Evolutionary conservation across 106 monocot genomes (phyloP), one percentile per base, ranked within the genome.

Genomic region (Platanthera zijinensis): DNA sequence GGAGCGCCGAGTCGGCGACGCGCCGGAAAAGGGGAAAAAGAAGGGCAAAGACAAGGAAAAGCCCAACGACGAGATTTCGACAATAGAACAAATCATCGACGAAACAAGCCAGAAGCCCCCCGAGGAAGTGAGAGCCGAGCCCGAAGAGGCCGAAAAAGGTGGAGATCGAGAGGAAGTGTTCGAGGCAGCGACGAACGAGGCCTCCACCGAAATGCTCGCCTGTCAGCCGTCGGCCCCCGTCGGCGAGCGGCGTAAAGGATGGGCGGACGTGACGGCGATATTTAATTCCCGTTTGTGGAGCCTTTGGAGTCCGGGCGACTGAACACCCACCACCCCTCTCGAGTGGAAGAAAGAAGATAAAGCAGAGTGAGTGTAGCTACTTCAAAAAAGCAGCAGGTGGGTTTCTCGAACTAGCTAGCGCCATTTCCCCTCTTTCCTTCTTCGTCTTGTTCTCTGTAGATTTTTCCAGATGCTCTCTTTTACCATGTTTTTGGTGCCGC

Each of bases 191-290:
- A 39, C n/a, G 53, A 8, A 0, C 0, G 74, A 12, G 73, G 80
- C 19, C 10, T 14, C 7, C 11, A 49, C 0, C 46, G 77, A 47
- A 39, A 18, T 61, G 7, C 63, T 0, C 30, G 54, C 32, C 59
- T 75, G 32, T 79, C 66, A 64, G 70, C 22, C 46, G 32, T 17
- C 25, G 50, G 76, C 74, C 19, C 54, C 57, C 52, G 57, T 56
- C 72, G 78, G 82, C 72, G 82, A 74, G 7, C 30, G 30, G 78
- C 76, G 79, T 73, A 67, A 74, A 76, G 72, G 79, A 1, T 88
- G 84, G 87, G 30, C 84, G 82, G 87, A 88, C 73, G 73, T 84
- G 72, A 77, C 82, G 73, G 84, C 82, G 15, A 50, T 77, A 7
- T 63, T 87, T 45, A 82, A 82, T 56, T 80, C 54, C n/a, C 84